A percentile compares a stretch with the other conserved stretches of the same genome.
These are phyloP conservation scores for Tillandsia leiboldiana DNA, from an alignment of 176 grass and related monocot genomes.

Conservation along the genomic window DNA sequence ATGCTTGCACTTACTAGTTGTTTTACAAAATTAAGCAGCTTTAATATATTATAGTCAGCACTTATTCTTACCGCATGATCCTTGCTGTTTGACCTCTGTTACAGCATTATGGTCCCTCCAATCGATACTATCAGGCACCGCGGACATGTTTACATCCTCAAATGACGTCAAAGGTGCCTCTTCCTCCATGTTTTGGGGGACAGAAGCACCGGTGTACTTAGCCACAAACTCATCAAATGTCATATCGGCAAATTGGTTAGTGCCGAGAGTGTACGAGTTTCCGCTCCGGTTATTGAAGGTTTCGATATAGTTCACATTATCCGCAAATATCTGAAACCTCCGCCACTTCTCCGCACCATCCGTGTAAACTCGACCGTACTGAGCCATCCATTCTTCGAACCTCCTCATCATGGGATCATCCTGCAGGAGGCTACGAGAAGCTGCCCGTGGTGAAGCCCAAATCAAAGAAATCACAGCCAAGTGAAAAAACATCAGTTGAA, in stretches of 20 bases:
- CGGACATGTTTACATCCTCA: background rate
- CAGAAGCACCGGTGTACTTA: constrained; percentile 6
- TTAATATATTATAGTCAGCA: background rate
- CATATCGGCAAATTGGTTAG: background rate
- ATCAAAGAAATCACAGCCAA: background rate
- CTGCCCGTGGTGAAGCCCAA: background rate
- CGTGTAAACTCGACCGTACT: background rate
- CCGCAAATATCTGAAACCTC: background rate
- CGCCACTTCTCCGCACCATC: background rate
- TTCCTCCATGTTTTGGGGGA: background rate
- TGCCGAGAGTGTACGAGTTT: background rate
- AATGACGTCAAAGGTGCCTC: background rate
- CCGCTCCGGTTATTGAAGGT: background rate
- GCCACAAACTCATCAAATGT: constrained; percentile 6
- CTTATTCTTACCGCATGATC: constrained; percentile 23
- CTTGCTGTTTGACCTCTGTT: constrained; percentile 21
- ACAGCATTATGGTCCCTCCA: constrained; percentile 16
- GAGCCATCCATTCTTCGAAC: background rate
- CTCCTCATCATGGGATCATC: background rate
- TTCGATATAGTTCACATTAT: background rate
- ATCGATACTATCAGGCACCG: constrained; percentile 4
- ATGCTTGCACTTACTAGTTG: too few relatives aligned
- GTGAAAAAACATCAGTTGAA: too few relatives aligned
- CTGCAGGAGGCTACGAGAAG: background rate
- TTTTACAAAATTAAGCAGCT: too few relatives aligned